Evolutionary conservation across 2,329 filamentous ascomycete species (phyloP), one percentile per base, ranked within the genome.

Genomic region (Massarina eburnea): DNA sequence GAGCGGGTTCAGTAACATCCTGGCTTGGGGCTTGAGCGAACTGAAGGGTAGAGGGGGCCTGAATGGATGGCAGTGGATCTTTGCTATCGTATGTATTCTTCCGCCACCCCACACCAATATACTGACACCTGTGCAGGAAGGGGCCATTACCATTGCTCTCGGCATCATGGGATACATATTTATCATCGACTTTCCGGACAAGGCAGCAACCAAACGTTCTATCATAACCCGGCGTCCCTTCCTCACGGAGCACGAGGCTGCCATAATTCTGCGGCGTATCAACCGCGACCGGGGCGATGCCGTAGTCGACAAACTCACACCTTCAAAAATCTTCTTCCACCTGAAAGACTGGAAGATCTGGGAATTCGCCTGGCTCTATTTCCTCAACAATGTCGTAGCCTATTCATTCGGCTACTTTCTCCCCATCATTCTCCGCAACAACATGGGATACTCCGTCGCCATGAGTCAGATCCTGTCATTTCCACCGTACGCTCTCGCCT

Each of bases 401-500:
- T 57, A 57, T 29, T 51, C 46, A 4, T 50, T 50, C 40, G 49
- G 48, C 6, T 57, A 50, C 26, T 57, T 57, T 24, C 35, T 55
- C 1, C 52, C 52, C 20, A 57, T 55, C 38, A 55, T 57, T 18
- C 37, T 57, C 1, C 44, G 51, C 8, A 46, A 52, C 26, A 46
- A 51, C 9, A 52, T 57, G 51, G 26, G 38, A 12, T 52, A 50
- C 32, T 46, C 43, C 4, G 37, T 44, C 76, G n/a, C 67, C 50
- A 48, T 80, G 78, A 77, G 64, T 78, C 41, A 80, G 80, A 56
- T 74, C 73, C 50, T 59, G 71, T 27, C 67, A 79, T 5, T 81
- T 78, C 57, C 62, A 76, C 48, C 74, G 78, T 62, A 78, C 73
- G 77, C 81, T 30, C 73, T 81, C 51, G 79, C 79, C 19, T 77